phyloP scores from a whole-genome alignment of 2,329 filamentous ascomycete genomes.

The Teratosphaeria zuluensis region DNA sequence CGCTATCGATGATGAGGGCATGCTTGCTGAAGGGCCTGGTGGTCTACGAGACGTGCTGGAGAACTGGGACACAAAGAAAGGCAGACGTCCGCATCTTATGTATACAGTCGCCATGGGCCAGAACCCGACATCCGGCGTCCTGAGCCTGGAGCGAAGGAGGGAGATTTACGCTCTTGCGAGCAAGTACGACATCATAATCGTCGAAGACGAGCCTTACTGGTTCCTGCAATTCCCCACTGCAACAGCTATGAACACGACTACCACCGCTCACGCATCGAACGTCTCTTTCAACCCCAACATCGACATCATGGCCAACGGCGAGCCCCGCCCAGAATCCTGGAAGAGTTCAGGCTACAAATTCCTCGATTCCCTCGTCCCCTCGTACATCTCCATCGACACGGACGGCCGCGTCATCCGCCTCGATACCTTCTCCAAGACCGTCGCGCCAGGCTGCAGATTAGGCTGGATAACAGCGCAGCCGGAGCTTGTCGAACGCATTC shows the following conservation, averaged over 20 bases:
- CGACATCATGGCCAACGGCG: conserved; percentile 34
- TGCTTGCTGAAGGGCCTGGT: conserved; percentile 63
- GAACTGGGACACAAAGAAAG: conserved; percentile 69
- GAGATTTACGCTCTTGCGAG: conserved; percentile 73
- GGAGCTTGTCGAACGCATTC: conserved; percentile 61
- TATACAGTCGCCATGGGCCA: conserved; percentile 92
- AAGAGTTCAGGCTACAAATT: conserved; percentile 62
- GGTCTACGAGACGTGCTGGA: conserved; percentile 68
- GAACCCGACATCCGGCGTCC: conserved; percentile 71
- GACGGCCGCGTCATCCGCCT: conserved; percentile 82
- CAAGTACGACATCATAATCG: conserved; percentile 78
- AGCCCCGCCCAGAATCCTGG: conserved; percentile 38
- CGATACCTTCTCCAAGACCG: conserved; percentile 89
- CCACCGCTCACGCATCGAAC: conserved; percentile 17
- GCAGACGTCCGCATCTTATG: conserved; percentile 70
- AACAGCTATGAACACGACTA: conserved; percentile 27
- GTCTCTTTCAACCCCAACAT: conserved; percentile 20
- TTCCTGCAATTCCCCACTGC: conserved; percentile 81
- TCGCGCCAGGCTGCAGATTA: conserved; percentile 79
- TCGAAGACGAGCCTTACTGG: conserved; percentile 96
- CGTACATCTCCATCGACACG: conserved; percentile 69
- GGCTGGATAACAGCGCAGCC: conserved; percentile 88
- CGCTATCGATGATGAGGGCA: conserved; percentile 67
- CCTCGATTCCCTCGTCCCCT: conserved; percentile 73
- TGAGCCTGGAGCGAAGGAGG: conserved; percentile 62